Evolutionary conservation across 2,329 filamentous ascomycete genomes (phyloP).

Genomic region (Ophiocordyceps camponoti-floridani): DNA sequence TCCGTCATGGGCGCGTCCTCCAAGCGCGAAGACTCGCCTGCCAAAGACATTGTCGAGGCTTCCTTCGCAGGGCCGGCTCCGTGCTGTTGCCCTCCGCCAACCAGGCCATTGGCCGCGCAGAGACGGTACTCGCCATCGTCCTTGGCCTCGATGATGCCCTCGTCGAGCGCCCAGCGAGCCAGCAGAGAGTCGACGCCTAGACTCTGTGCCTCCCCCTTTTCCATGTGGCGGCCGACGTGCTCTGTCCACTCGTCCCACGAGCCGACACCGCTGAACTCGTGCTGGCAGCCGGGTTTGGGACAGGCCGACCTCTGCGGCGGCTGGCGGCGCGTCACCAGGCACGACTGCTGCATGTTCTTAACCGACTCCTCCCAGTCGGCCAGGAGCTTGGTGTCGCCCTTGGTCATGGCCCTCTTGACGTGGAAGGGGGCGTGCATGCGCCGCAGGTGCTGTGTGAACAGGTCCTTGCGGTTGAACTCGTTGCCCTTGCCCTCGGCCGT

Average conservation of each 20-base stretch:
- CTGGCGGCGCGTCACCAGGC: constrained; percentile 49
- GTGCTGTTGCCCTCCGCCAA: too few relatives aligned
- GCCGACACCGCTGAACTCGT: constrained; percentile 49
- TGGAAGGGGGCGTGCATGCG: constrained; percentile 75
- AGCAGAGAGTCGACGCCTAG: constrained; percentile 40
- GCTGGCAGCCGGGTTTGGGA: constrained; percentile 51
- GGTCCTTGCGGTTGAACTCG: constrained; percentile 84
- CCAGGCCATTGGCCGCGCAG: constrained; percentile 12
- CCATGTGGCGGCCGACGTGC: constrained; percentile 79
- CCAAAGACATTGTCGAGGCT: constrained; percentile 6
- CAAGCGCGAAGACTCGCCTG: constrained; percentile 4
- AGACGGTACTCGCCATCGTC: constrained; percentile 39
- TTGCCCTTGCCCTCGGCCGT: constrained; percentile 38
- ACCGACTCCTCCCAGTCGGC: constrained; percentile 46
- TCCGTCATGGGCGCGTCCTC: constrained; percentile 9
- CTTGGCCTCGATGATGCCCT: constrained; percentile 42
- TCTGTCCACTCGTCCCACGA: constrained; percentile 89
- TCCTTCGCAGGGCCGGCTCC: constrained; percentile 6
- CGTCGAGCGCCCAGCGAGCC: constrained; percentile 43
- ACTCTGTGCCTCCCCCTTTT: constrained; percentile 44
- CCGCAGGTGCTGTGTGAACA: constrained; percentile 86
- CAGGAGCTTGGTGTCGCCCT: constrained; percentile 40
- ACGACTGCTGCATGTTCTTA: constrained; percentile 55
- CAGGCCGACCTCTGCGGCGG: constrained; percentile 58
- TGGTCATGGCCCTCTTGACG: constrained; percentile 37